Percentiles rank a stretch among this genome's conserved stretches.
Conservation (phyloP, 495 filamentous ascomycete species). For the Podospora bellae-mahoneyi region DNA sequence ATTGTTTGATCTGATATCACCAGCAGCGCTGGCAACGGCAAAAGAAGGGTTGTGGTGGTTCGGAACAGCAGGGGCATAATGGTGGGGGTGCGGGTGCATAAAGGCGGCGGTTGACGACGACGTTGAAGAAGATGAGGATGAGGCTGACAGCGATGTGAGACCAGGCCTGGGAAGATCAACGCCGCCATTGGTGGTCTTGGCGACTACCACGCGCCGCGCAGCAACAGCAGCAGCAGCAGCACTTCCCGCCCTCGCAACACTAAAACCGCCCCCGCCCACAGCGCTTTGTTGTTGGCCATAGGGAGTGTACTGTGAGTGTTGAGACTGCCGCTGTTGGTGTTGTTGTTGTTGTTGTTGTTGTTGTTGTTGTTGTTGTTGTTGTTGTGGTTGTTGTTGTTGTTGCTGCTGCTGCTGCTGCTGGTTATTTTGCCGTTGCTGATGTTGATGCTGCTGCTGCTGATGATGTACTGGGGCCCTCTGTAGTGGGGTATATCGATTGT, state of each 20-base stretch:
- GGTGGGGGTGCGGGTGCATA: slow-evolving; percentile 12
- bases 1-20: slow-evolving; percentile 1
- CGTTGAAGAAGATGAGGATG: slow-evolving; percentile 4
- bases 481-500: slow-evolving; percentile 7
- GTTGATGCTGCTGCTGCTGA: neutral
- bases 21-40: neutral
- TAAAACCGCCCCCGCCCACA: neutral
- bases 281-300: neutral
- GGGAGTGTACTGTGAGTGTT: neutral
- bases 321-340: neutral
- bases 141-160: slow-evolving; percentile 10
- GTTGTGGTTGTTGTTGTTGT: neutral
- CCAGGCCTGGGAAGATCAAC: slow-evolving; percentile 13
- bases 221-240: neutral
- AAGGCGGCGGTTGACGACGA: slow-evolving; percentile 4
- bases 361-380: neutral
- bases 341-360: slow-evolving; percentile 1
- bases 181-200: slow-evolving; percentile 21
- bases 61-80: slow-evolving; percentile 8
- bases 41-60: slow-evolving; percentile 5
- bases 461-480: neutral
- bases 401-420: neutral
- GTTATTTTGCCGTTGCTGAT: neutral
- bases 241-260: neutral
- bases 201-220: neutral